Conservation (phyloP, 352 stramenopile genomes). For the Globisporangium apiculatum region DNA sequence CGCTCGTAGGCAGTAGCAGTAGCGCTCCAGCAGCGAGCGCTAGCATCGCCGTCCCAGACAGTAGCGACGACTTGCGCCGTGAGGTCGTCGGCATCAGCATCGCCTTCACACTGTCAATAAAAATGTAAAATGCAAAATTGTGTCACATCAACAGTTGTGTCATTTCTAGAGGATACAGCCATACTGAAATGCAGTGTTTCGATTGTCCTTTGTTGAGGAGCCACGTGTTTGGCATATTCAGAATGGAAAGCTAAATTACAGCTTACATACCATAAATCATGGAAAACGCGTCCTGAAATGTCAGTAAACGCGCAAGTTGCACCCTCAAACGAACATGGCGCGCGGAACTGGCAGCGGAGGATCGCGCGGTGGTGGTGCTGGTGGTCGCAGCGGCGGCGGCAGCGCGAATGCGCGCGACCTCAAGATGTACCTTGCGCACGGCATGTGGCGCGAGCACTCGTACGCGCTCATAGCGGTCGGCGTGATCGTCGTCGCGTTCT, state of each 20-base stretch:
- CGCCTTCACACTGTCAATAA: background rate
- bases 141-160: too few species aligned
- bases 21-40: background rate
- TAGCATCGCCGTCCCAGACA: background rate
- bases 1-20: background rate
- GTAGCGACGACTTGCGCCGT: background rate
- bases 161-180: too few species aligned
- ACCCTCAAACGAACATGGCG: background rate
- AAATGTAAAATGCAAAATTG: too few species aligned
- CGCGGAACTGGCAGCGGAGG: background rate
- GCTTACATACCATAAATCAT: background rate
- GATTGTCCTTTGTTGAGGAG: too few species aligned
- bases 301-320: too few species aligned
- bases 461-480: conserved; percentile 39
- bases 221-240: too few species aligned
- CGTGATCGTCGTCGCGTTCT: conserved; percentile 52
- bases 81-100: background rate
- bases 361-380: conserved; percentile 1
- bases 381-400: conserved; percentile 16
- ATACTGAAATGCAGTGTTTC: too few species aligned
- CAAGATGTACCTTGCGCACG: conserved; percentile 77
- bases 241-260: too few species aligned
- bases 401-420: conserved; percentile 63
- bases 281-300: too few species aligned
- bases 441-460: conserved; percentile 79